Evolutionary conservation across 495 filamentous ascomycete species (phyloP).

Genomic region (Daldinia loculata): DNA sequence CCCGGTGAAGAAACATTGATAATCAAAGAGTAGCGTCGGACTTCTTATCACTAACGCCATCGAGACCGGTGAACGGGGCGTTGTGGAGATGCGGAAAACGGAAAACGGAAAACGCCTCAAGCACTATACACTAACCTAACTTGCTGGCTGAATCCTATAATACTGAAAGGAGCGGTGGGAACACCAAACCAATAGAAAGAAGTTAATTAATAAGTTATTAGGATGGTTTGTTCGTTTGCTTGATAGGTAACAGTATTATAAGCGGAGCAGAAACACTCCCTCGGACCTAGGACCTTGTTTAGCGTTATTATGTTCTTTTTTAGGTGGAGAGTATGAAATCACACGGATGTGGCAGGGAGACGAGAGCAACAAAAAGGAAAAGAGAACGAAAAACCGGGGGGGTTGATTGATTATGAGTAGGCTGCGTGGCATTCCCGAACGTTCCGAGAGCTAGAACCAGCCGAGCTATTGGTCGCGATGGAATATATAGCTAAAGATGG

Average conservation of each 20-base stretch:
- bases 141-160: neutral
- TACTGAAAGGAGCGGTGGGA: constrained; percentile 1
- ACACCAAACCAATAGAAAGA: constrained; percentile 13
- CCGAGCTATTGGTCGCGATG: constrained; percentile 29
- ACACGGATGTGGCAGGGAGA: neutral
- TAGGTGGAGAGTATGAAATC: constrained; percentile 18
- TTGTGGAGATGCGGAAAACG: constrained; percentile 14
- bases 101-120: constrained; percentile 5
- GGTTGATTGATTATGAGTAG: constrained; percentile 13
- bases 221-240: neutral
- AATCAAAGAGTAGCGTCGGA: constrained; percentile 12
- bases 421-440: constrained; percentile 31
- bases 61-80: constrained; percentile 26
- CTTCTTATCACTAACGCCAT: constrained; percentile 17
- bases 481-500: constrained; percentile 21
- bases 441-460: constrained; percentile 29
- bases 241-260: constrained; percentile 4
- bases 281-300: constrained; percentile 4
- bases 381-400: neutral
- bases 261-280: constrained; percentile 17
- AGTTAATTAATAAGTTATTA: constrained; percentile 7
- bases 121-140: neutral
- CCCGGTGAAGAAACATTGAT: constrained; percentile 28
- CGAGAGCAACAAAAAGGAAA: constrained; percentile 1
- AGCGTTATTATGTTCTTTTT: constrained; percentile 1